Evolutionary conservation across 2,329 filamentous ascomycete genomes (phyloP).

Genomic region (Fusarium burgessii): DNA sequence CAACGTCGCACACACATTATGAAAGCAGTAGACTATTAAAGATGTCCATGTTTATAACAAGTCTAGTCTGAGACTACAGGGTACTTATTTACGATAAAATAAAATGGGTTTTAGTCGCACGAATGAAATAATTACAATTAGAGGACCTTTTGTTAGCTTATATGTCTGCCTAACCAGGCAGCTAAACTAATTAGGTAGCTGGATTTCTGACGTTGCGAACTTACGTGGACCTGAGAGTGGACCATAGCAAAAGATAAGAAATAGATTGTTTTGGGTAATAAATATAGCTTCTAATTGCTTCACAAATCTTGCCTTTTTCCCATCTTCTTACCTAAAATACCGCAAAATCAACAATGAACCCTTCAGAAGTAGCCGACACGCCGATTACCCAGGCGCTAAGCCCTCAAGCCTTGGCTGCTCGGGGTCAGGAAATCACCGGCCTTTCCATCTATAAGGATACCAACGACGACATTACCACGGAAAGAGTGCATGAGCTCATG

Average conservation of each 20-base stretch:
- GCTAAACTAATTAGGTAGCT: background rate
- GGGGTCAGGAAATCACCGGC: background rate
- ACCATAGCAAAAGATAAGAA: background rate
- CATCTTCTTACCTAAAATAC: accelerated
- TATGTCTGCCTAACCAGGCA: background rate
- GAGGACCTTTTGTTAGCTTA: background rate
- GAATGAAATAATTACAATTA: no score
- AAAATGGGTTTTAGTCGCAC: no score
- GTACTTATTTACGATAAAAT: no score
- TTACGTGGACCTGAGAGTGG: background rate
- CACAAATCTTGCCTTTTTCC: accelerated
- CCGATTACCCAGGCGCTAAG: background rate
- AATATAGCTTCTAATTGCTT: accelerated
- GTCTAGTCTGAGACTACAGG: no score
- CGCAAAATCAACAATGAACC: background rate
- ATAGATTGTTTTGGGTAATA: background rate
- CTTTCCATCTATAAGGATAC: background rate
- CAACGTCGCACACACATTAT: no score
- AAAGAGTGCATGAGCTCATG: background rate
- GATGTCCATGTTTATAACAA: no score
- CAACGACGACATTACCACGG: background rate
- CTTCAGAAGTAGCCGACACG: background rate
- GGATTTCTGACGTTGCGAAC: background rate
- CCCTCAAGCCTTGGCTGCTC: background rate
- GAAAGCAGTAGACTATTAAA: no score